Evolutionary conservation across 805 yeast species (phyloP), one percentile per base, ranked within the genome.

Genomic region (Candida peoriensis): DNA sequence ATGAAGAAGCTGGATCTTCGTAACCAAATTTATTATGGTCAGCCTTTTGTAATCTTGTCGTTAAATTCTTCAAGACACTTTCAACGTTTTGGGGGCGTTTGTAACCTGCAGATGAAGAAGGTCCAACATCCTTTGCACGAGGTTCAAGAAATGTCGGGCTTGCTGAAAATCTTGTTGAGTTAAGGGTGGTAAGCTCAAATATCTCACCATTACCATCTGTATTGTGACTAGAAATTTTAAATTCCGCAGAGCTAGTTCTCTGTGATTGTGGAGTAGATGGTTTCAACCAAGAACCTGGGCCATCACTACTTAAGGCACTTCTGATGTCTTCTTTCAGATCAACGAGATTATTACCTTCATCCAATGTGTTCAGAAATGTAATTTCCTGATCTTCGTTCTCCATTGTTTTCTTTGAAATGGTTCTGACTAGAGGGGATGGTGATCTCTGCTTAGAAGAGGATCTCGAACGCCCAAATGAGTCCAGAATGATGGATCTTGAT

Each of bases 271-370:
- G 24, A 3, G 38, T 18, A 16, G 28, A 25, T 11, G 15, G 15
- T 19, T 25, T 25, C 2, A 50, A 37, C 54, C 54, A 50, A 6
- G 47, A 17, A 7, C 51, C 53, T 8, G 38, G 24, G 6, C 30
- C 20, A 8, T 22, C 20, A 11, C 36, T 35, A 12, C 42, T 48
- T 13, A 49, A 28, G 4, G 55, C 53, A n/a, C 26, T 39, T 30
- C 34, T 48, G n/a, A 50, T 35, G 20, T 46, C 55, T 5, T 21
- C 35, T 14, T 43, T 47, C 30, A 50, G 28, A 6, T 33, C 37
- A 2, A 17, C n/a, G 4, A 47, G 27, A 9, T 42, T 46, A 2
- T 33, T 40, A 15, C 22, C 38, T 4, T 39, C 46, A 11, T 32
- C 42, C 2, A 46, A 32, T 6, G 34, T 32, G 24, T 29, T 36